Evolutionary conservation across 441 rosid genomes (phyloP), one percentile per base, ranked within the genome.

Genomic region (Jatropha multifida): DNA sequence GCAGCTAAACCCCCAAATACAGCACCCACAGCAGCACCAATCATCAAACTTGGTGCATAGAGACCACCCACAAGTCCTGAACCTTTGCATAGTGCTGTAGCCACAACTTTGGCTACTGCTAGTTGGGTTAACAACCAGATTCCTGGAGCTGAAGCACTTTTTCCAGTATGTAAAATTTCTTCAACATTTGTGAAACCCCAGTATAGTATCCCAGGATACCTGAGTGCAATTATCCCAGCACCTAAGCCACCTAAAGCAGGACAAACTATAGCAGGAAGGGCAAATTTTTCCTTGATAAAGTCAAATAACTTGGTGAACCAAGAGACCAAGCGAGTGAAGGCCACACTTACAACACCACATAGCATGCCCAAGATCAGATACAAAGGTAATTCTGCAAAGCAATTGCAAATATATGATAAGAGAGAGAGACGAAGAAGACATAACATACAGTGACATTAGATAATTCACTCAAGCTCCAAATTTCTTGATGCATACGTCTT

Each of bases 131-230:
- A 82, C 77, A 95, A 81, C 98, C 97, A 90, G 78, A 93, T 91
- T 82, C 99, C 99, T 61, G 99, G 98, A 86, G 99, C 99, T 74
- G 96, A 90, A 63, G 99, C 99, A 80, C 86, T 88, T 78, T 95
- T 95, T 75, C 99, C 99, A 73, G 99, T 91, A 88, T 85, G 99
- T 75, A 94, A 79, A 77, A 95, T 95, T 80, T 95, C 99, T 83
- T 95, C 97, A 68, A 95, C 99, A 85, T 95, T 95, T 69, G 98
- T 93, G 83, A 95, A 95, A 69, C 99, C 99, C 99, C 99, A 95
- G 77, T 93, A 93, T 70, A 95, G 83, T 80, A 92, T 88, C 84
- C 99, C 99, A 58, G 99, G 99, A 85, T 95, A 95, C 80, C 87
- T 95, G 42, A 95, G 97, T 77, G 99, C 98, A 81, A 95, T 93